Percentiles rank a stretch among this genome's conserved stretches.
phyloP scores from a whole-genome alignment of 1,284 basidiomycete genomes.

The Cryptococcus hybrid region DNA sequence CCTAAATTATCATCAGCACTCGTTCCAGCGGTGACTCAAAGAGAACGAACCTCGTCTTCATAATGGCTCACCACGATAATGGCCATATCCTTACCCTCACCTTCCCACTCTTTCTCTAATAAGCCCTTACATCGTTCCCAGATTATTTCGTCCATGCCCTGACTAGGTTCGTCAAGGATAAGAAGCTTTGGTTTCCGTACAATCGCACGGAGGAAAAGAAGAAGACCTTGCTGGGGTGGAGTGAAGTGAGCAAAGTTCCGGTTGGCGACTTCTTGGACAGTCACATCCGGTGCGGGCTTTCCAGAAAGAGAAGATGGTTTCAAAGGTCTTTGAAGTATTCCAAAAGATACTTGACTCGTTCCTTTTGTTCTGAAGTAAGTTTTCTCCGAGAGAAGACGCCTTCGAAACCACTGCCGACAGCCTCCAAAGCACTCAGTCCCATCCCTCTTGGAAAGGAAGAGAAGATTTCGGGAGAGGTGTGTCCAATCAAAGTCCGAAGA shows the following conservation, averaged over 20 bases:
- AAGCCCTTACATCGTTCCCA: constrained; percentile 63
- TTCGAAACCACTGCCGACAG: constrained; percentile 79
- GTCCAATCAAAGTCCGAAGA: constrained; percentile 65
- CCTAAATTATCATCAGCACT: constrained; percentile 5
- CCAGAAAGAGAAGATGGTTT: constrained; percentile 3
- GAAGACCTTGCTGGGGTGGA: constrained; percentile 70
- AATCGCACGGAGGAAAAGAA: constrained; percentile 79
- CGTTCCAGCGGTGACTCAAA: neutral
- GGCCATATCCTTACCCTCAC: constrained; percentile 58
- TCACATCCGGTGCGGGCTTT: constrained; percentile 2
- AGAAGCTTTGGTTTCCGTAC: constrained; percentile 66
- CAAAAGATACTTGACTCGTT: constrained; percentile 57
- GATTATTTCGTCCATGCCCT: constrained; percentile 81
- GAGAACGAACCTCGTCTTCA: constrained; percentile 67
- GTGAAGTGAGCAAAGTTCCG: constrained; percentile 62
- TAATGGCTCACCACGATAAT: constrained; percentile 84
- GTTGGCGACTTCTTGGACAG: constrained; percentile 37
- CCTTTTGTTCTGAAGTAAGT: constrained; percentile 52
- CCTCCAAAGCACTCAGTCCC: constrained; percentile 70
- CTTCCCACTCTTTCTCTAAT: constrained; percentile 58
- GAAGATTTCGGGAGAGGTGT: constrained; percentile 85
- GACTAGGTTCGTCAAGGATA: constrained; percentile 84
- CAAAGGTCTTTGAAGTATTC: constrained; percentile 53
- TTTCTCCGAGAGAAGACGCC: constrained; percentile 66
- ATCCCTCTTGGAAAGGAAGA: constrained; percentile 81